Conservation (phyloP, 805 yeast genomes). For the Yamadazyma scolyti region DNA sequence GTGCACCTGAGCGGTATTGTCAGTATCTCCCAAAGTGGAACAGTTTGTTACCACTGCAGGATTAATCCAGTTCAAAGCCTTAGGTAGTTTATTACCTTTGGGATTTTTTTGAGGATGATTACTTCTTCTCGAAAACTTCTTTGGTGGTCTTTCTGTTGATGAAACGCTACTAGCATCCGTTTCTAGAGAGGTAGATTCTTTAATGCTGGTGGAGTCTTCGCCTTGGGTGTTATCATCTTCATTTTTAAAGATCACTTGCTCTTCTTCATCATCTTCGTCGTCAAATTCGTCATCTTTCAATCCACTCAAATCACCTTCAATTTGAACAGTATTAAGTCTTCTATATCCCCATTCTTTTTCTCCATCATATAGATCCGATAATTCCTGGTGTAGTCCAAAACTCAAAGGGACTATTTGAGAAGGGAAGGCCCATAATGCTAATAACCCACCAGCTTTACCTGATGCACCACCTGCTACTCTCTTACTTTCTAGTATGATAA, state of each 20-base stretch:
- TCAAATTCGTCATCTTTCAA: constrained; percentile 19
- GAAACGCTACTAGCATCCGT: constrained; percentile 5
- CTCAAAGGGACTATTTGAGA: constrained; percentile 88
- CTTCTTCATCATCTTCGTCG: constrained; percentile 20
- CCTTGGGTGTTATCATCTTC: constrained; percentile 9
- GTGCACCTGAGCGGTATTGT: constrained; percentile 94
- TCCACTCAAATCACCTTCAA: constrained; percentile 72
- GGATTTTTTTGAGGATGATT: constrained; percentile 5
- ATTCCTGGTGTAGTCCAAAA: constrained; percentile 78
- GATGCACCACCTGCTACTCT: constrained; percentile 97
- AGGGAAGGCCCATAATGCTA: constrained; percentile 97
- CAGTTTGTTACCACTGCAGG: constrained; percentile 63
- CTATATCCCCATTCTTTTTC: constrained; percentile 90
- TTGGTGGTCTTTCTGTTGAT: constrained; percentile 24
- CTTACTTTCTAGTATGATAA: constrained; percentile 82
- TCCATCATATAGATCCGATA: constrained; percentile 79
- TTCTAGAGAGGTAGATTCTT: constrained; percentile 1
- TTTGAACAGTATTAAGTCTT: constrained; percentile 75
- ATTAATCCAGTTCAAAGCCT: constrained; percentile 73
- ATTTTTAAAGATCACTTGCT: no score
- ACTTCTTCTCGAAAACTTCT: constrained; percentile 33
- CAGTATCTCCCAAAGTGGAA: constrained; percentile 77
- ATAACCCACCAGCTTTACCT: constrained; percentile 95
- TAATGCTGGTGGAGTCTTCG: no score
- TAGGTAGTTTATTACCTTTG: constrained; percentile 39